Evolutionary conservation across 768 basidiomycete species (phyloP).

Genomic region (Mrakia blollopis): DNA sequence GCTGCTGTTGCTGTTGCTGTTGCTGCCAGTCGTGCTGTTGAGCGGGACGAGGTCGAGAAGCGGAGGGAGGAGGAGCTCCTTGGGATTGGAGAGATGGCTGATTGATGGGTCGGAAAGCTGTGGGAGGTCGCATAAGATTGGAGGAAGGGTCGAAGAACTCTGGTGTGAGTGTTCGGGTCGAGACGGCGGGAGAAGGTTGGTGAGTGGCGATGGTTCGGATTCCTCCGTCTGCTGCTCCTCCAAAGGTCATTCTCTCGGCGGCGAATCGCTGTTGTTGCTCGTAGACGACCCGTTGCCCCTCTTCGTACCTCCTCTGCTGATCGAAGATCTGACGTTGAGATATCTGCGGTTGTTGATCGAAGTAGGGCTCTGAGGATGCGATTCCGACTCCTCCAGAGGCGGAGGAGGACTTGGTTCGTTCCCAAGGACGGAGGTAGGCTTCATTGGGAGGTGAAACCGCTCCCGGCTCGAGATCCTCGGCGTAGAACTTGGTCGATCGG

Average conservation of each 20-base stretch:
- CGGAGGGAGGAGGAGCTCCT: not conserved
- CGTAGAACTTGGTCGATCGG: not conserved
- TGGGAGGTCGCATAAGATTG: not conserved
- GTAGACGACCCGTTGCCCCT: not conserved
- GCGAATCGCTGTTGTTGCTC: not conserved
- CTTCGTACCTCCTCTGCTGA: not conserved
- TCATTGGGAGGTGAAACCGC: not conserved
- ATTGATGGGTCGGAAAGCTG: not conserved
- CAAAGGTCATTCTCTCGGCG: not conserved
- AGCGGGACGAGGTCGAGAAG: not conserved
- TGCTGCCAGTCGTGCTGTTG: not conserved
- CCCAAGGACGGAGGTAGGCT: not conserved
- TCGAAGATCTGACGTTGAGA: no score
- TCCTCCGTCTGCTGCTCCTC: not conserved
- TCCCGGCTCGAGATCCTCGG: not conserved
- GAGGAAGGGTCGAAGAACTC: slow-evolving; percentile 1
- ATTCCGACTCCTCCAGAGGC: not conserved
- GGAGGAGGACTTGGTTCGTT: not conserved
- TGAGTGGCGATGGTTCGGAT: not conserved
- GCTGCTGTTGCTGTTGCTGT: no score
- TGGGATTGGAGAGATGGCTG: not conserved
- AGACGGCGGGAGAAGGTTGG: not conserved
- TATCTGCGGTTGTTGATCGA: not conserved
- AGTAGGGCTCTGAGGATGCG: not conserved
- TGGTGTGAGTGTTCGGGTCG: not conserved